These are phyloP conservation scores for Aureobasidium leucospermi DNA, from an alignment of 2,329 filamentous ascomycete genomes.

Conservation along the genomic window DNA sequence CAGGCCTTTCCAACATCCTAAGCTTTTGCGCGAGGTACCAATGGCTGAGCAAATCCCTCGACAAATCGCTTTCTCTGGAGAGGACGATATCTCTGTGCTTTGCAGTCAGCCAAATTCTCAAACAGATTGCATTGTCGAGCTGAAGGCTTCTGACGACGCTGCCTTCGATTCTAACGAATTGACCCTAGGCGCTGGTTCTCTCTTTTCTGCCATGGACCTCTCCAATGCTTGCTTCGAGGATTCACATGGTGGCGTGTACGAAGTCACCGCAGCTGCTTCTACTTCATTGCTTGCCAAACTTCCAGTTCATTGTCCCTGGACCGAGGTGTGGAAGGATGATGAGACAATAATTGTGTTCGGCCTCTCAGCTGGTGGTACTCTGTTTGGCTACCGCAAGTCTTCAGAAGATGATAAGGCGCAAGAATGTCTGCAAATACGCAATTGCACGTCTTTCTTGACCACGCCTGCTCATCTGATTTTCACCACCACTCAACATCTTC, in stretches of 20 bases:
- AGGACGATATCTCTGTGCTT: constrained; percentile 31
- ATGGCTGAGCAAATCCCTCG: constrained; percentile 22
- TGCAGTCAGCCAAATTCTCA: constrained; percentile 20
- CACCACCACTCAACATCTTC: constrained; percentile 83
- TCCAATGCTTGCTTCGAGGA: constrained; percentile 21
- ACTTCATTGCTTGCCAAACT: constrained; percentile 14
- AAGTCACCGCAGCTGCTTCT: neutral
- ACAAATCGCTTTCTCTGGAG: constrained; percentile 41
- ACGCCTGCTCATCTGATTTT: constrained; percentile 80
- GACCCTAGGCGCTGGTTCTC: neutral
- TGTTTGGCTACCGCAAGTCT: constrained; percentile 52
- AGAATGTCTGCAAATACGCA: constrained; percentile 65
- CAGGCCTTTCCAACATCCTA: constrained; percentile 39
- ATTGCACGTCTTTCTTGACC: constrained; percentile 83
- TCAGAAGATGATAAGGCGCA: constrained; percentile 35
- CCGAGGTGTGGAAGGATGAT: constrained; percentile 30
- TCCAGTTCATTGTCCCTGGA: constrained; percentile 21
- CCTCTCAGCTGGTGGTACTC: constrained; percentile 65
- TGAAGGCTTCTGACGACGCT: constrained; percentile 2
- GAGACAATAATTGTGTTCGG: constrained; percentile 46
- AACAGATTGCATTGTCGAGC: neutral
- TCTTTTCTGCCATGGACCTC: constrained; percentile 15
- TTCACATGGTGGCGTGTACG: constrained; percentile 15
- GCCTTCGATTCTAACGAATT: neutral
- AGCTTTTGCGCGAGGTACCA: constrained; percentile 22